Evolutionary conservation across 2,329 filamentous ascomycete genomes (phyloP), one percentile per base, ranked within the genome.

Genomic region (Cladorrhinum sp.): DNA sequence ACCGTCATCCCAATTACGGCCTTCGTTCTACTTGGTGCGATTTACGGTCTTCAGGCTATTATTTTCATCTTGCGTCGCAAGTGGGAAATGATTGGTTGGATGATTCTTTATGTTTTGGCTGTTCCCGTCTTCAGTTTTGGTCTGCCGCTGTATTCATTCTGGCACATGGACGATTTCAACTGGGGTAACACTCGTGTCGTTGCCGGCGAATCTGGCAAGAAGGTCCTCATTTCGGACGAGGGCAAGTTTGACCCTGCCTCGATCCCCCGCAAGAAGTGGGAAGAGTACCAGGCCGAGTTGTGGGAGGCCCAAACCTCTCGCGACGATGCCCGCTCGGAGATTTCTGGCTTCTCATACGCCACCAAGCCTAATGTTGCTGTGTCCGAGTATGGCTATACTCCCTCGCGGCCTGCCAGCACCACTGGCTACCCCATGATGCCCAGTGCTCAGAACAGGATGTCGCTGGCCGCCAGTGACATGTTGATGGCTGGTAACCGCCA

Each of bases 31-130:
- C 84, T 99, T 9, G 95, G 85, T 70, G 93, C 90, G n/a, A 95
- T 99, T 69, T 99, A 98, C 74, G 95, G 95, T 85, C 79, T 99
- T 13, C 95, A 99, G 71, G 93, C 91, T 49, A 88, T 98, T 72
- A 97, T 99, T 74, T 99, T 99, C 80, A 96, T 98, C 70, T 72
- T 97, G 59, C 90, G 92, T 61, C 90, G 93, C 70, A 97, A 97
- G 79, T 99, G 95, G 95, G 93, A 99, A 75, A 98, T 98, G 93
- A 89, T 99, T 68, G 95, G 93, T 36, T 99, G 95, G 95, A 97
- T 99, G 92, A 81, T 99, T 67, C 86, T 99, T 64, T 99, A 99
- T 76, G 85, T 99, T 62, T 65, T 95, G 27, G 93, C 95, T 58
- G 90, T 96, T 63, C 93, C 93, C 0, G 85, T 99, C 65, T 99